These are phyloP conservation scores for Punica granatum DNA, from an alignment of 345 rosid genomes.

Conservation along the genomic window DNA sequence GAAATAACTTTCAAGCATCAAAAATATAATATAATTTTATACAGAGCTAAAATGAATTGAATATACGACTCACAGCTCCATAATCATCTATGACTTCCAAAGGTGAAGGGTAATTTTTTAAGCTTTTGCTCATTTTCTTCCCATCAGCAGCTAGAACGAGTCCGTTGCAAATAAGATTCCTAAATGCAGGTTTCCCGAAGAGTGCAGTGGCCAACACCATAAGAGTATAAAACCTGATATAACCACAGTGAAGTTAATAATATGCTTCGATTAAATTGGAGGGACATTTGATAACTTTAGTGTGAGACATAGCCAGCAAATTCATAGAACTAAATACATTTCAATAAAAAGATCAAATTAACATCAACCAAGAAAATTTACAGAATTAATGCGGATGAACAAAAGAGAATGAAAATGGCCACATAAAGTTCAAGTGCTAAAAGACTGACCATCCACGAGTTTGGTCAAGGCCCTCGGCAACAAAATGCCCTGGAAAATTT, in stretches of 20 bases:
- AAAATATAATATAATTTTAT: background rate
- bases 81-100: conserved; percentile 78
- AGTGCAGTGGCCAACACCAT: conserved; percentile 99
- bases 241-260: background rate
- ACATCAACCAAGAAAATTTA: background rate
- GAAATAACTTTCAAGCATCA: background rate
- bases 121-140: conserved; percentile 90
- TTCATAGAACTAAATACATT: too few relatives aligned
- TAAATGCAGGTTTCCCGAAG: conserved; percentile 89
- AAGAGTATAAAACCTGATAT: conserved; percentile 88
- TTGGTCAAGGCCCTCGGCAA: conserved; percentile 99
- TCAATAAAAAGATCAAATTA: background rate
- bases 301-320: background rate
- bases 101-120: conserved; percentile 90
- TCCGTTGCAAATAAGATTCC: conserved; percentile 94
- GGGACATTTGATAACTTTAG: background rate
- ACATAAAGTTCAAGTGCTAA: background rate
- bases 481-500: conserved; percentile 95
- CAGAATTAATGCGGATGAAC: background rate
- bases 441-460: conserved; percentile 96
- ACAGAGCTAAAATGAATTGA: background rate
- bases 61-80: conserved; percentile 73
- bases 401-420: background rate
- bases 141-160: conserved; percentile 98
- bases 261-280: background rate